Conservation (phyloP, 2,329 filamentous ascomycete species). For the Fusarium odoratissimum region DNA sequence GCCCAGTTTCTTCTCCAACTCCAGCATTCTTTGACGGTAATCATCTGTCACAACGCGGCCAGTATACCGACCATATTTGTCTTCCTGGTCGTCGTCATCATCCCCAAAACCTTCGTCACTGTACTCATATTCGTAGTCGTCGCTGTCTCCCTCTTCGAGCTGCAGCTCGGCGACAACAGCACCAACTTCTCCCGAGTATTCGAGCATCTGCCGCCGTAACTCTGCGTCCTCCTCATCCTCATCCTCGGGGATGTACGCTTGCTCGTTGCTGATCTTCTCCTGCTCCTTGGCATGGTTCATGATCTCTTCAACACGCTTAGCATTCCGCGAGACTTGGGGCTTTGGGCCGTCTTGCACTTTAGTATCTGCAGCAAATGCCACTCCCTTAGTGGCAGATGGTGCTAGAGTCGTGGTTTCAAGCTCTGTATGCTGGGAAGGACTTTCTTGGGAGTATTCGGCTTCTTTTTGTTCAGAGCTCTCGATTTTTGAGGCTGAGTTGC, state of each 20-base stretch:
- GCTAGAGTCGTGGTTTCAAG: slow-evolving; percentile 11
- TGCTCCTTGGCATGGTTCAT: slow-evolving; percentile 68
- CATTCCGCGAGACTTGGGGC: slow-evolving; percentile 54
- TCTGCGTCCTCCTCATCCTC: slow-evolving; percentile 85
- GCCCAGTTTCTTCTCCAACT: slow-evolving; percentile 81
- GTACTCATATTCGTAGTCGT: slow-evolving; percentile 68
- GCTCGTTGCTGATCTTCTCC: slow-evolving; percentile 58
- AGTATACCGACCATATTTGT: slow-evolving; percentile 78
- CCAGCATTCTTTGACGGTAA: slow-evolving; percentile 85
- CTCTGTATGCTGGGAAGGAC: background rate
- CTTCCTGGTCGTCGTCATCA: slow-evolving; percentile 62
- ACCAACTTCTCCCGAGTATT: slow-evolving; percentile 91
- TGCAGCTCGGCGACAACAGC: slow-evolving; percentile 93
- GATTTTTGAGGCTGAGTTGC: slow-evolving; percentile 15
- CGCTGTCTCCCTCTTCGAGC: slow-evolving; percentile 74
- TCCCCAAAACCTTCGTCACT: slow-evolving; percentile 65
- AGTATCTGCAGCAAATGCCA: slow-evolving; percentile 72
- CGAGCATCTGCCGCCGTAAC: slow-evolving; percentile 87
- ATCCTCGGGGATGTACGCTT: slow-evolving; percentile 72
- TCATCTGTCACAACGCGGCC: slow-evolving; percentile 75
- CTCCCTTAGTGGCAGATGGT: slow-evolving; percentile 62
- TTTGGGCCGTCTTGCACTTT: slow-evolving; percentile 57
- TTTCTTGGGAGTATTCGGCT: slow-evolving; percentile 1
- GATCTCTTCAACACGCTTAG: slow-evolving; percentile 64
- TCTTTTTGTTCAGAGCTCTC: background rate